Conservation (phyloP, 176 grass and related monocot species). For the Avena eriantha region DNA sequence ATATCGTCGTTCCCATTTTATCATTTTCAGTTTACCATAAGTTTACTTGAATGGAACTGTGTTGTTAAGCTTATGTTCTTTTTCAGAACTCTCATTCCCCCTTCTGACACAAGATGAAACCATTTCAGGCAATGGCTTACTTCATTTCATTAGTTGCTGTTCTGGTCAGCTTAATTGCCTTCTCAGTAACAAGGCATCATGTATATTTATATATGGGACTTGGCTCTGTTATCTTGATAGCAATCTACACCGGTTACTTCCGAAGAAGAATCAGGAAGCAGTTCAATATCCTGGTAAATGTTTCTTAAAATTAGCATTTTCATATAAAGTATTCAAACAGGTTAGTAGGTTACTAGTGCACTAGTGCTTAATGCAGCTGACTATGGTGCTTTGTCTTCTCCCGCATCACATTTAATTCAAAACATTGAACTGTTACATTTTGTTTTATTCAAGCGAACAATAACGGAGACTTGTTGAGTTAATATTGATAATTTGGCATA, state of each 20-base stretch:
- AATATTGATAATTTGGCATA: not conserved
- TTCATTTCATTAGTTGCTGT: slow-evolving; percentile 59
- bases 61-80: slow-evolving; percentile 15
- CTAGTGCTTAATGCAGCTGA: slow-evolving; percentile 19
- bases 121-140: slow-evolving; percentile 74
- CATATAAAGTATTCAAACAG: slow-evolving; percentile 17
- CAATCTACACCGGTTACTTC: slow-evolving; percentile 88
- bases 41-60: slow-evolving; percentile 13
- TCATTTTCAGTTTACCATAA: not conserved
- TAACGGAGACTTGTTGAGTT: slow-evolving; percentile 22
- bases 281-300: slow-evolving; percentile 88
- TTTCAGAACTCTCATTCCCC: slow-evolving; percentile 25
- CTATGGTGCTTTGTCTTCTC: slow-evolving; percentile 15
- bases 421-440: not conserved
- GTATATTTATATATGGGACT: slow-evolving; percentile 75
- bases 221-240: slow-evolving; percentile 66
- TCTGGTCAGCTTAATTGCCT: slow-evolving; percentile 75
- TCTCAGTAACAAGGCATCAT: slow-evolving; percentile 74
- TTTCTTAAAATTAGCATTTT: slow-evolving; percentile 31
- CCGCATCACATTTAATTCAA: slow-evolving; percentile 24
- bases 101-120: slow-evolving; percentile 36
- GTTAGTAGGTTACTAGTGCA: not conserved
- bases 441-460: slow-evolving; percentile 10
- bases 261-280: slow-evolving; percentile 85
- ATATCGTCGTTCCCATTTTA: not conserved